Evolutionary conservation across 176 grass and related monocot species (phyloP).

Genomic region (Ananas comosus): DNA sequence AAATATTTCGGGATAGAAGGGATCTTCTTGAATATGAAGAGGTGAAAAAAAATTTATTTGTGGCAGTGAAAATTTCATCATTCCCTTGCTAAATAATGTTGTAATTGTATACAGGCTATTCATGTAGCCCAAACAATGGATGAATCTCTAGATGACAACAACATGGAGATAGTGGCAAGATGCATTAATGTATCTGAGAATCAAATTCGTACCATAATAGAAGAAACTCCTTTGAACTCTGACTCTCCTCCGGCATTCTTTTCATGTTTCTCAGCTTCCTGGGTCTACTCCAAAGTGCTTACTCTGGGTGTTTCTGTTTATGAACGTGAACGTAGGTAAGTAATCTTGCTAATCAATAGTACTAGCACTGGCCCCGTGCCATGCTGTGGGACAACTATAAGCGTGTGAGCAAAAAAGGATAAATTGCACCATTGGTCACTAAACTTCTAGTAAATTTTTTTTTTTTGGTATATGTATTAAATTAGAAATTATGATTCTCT

Average conservation of each 20-base stretch:
- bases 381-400: no score
- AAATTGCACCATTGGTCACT: no score
- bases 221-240: slow-evolving; percentile 29
- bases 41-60: slow-evolving; percentile 16
- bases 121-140: slow-evolving; percentile 84
- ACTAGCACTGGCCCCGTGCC: no score
- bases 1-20: slow-evolving; percentile 50
- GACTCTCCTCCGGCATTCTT: slow-evolving; percentile 49
- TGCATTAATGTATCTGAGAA: slow-evolving; percentile 67
- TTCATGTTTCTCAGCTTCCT: slow-evolving; percentile 65
- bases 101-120: slow-evolving; percentile 48
- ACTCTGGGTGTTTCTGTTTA: slow-evolving; percentile 75
- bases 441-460: no score
- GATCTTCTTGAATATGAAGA: slow-evolving; percentile 79
- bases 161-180: slow-evolving; percentile 66
- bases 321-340: slow-evolving; percentile 67
- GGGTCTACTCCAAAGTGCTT: slow-evolving; percentile 76
- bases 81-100: not conserved
- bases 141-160: slow-evolving; percentile 65
- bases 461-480: no score
- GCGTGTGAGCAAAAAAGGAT: no score
- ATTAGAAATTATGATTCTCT: no score
- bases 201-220: slow-evolving; percentile 29
- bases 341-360: slow-evolving; percentile 5
- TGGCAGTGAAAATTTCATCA: not conserved